Conservation (phyloP, 2,329 filamentous ascomycete genomes). For the Ascochyta lentis region DNA sequence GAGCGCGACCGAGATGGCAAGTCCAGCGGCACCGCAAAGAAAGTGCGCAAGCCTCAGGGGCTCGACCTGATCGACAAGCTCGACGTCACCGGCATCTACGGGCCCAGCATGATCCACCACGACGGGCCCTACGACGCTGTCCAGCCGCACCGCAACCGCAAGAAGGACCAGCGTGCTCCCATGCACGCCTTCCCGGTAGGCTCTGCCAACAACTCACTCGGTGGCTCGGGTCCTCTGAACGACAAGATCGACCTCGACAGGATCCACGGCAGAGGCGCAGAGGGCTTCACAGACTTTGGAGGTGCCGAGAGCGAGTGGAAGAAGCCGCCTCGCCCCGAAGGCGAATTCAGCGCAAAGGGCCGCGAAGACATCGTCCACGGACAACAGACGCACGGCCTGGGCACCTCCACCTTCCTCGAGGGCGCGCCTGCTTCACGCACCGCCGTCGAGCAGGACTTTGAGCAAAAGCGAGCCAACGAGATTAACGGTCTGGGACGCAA, state of each 20-base stretch:
- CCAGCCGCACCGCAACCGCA: conserved; percentile 91
- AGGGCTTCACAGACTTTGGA: conserved; percentile 83
- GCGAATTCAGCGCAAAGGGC: conserved; percentile 50
- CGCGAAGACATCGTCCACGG: conserved; percentile 77
- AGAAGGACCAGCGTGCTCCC: conserved; percentile 80
- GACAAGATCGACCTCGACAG: conserved; percentile 80
- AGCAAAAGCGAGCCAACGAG: conserved; percentile 57
- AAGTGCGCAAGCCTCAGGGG: conserved; percentile 53
- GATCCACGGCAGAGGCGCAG: conserved; percentile 86
- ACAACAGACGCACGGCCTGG: conserved; percentile 80
- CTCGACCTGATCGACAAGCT: conserved; percentile 96
- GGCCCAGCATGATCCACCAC: conserved; percentile 92
- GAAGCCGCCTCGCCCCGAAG: conserved; percentile 41
- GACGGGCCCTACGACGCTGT: conserved; percentile 97
- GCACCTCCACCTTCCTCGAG: conserved; percentile 94
- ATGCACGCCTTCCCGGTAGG: conserved; percentile 97
- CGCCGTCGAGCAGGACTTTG: conserved; percentile 77
- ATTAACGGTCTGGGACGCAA: conserved; percentile 74
- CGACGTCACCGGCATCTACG: conserved; percentile 95
- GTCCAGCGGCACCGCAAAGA: conserved; percentile 42
- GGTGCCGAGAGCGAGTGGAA: conserved; percentile 47
- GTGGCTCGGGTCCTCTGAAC: conserved; percentile 85
- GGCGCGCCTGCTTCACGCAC: conserved; percentile 85
- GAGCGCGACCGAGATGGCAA: conserved; percentile 50
- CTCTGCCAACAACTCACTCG: conserved; percentile 89